Evolutionary conservation across 495 filamentous ascomycete species (phyloP), one percentile per base, ranked within the genome.

Genomic region (Neurospora sp.): DNA sequence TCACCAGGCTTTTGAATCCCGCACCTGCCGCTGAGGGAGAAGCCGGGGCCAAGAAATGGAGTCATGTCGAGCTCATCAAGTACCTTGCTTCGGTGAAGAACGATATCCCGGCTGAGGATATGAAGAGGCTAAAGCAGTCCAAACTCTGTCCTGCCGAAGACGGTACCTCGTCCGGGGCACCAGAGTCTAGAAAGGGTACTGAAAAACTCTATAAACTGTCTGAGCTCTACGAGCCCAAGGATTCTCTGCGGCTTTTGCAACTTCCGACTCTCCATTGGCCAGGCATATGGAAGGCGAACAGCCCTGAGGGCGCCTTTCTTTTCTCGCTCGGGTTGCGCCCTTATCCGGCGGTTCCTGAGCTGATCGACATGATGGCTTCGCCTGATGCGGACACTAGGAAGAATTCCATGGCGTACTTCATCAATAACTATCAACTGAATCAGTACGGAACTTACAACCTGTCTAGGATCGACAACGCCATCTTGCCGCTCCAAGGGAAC

Each of bases 21-120:
- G 81, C 75, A 1, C 72, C 86, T 6, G 11, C 76, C 7, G 76
- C 80, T 31, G 84, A 86, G 61, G 82, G 83, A 70, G 80, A 79
- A 42, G 76, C 80, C n/a, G 80, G 76, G n/a, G 76, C 80, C 59
- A 80, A 84, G 20, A 93, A 91, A 85, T 97, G 92, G 93, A 96
- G 90, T 75, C 96, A 98, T 79, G 90, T 96, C 65, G 94, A 98
- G 75, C 86, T 99, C 18, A 95, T 99, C 81, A 92, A 91, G 73
- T 99, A 99, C 76, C 87, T 99, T 53, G 88, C 93, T 11, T 95
- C 94, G 18, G 94, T 99, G 10, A 88, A 88, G 70, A 89, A 94
- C 68, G 96, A 99, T 77, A 97, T 99, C 71, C 96, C 96, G 10
- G 76, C 81, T 12, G 91, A 90, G 40, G 96, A 99, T 80, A 87